A percentile compares a stretch with the other conserved stretches of the same genome.
Conservation (phyloP, 1,284 basidiomycete genomes). For the Coniferiporia weirii region DNA sequence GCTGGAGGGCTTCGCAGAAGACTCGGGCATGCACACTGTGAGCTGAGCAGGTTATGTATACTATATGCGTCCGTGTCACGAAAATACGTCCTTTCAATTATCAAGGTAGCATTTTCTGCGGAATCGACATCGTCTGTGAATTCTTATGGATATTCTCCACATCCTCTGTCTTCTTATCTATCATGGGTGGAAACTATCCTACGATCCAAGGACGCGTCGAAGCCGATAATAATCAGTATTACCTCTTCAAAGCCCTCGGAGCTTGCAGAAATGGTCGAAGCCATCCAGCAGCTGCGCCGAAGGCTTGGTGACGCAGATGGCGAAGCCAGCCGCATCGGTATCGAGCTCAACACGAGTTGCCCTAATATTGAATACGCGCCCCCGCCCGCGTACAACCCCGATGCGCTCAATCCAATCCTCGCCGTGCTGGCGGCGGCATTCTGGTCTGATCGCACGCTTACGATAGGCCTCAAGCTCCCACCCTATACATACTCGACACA, state of each 20-base stretch:
- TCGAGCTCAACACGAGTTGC: constrained; percentile 78
- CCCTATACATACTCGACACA: constrained; percentile 67
- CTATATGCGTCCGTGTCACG: background rate
- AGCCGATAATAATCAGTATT: constrained; percentile 74
- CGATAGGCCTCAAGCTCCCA: constrained; percentile 74
- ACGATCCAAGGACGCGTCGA: constrained; percentile 29
- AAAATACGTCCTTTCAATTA: background rate
- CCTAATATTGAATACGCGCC: constrained; percentile 65
- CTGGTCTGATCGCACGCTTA: constrained; percentile 47
- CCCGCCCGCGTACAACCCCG: constrained; percentile 60
- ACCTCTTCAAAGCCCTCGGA: constrained; percentile 50
- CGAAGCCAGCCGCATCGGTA: constrained; percentile 41
- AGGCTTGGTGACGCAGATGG: constrained; percentile 31
- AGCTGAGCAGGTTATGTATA: constrained; percentile 16
- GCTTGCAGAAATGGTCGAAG: constrained; percentile 48
- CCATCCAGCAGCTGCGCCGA: constrained; percentile 52
- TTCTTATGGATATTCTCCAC: constrained; percentile 77
- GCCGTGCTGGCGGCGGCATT: constrained; percentile 45
- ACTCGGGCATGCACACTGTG: constrained; percentile 52
- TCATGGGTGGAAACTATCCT: constrained; percentile 56
- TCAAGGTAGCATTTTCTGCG: background rate
- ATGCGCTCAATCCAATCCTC: constrained; percentile 43
- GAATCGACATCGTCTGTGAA: constrained; percentile 56
- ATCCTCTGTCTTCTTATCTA: constrained; percentile 59
- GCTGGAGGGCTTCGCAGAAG: constrained; percentile 59